phyloP scores from a whole-genome alignment of 2,329 filamentous ascomycete genomes.

The Penicillium vulpinum region DNA sequence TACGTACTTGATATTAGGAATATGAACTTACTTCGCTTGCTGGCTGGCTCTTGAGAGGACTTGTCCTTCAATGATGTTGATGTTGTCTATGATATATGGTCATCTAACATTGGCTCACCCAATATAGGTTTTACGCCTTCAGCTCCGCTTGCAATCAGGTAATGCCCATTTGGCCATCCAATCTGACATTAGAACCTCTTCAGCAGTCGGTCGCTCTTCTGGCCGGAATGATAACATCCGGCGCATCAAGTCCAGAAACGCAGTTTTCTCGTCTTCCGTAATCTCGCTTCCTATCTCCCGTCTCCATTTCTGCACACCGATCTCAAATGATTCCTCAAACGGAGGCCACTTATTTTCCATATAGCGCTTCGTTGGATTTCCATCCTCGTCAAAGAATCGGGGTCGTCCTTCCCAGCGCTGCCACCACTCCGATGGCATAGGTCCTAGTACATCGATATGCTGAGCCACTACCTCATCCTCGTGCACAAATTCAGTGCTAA shows the following conservation, averaged over 20 bases:
- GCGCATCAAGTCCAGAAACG: slow-evolving; percentile 33
- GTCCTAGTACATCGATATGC: slow-evolving; percentile 25
- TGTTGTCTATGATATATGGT: no score
- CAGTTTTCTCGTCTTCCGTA: slow-evolving; percentile 19
- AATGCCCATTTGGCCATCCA: slow-evolving; percentile 41
- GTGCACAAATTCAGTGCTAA: slow-evolving; percentile 15
- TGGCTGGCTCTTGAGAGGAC: not conserved
- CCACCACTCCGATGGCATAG: slow-evolving; percentile 23
- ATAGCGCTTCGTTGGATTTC: slow-evolving; percentile 10
- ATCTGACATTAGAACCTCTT: slow-evolving; percentile 34
- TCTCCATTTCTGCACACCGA: slow-evolving; percentile 19
- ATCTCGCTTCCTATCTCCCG: slow-evolving; percentile 17
- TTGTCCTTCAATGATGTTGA: not conserved
- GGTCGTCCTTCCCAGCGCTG: slow-evolving; percentile 13
- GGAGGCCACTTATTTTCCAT: slow-evolving; percentile 17
- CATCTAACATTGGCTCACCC: not conserved
- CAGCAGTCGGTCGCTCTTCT: slow-evolving; percentile 29
- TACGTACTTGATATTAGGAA: not conserved
- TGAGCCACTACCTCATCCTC: slow-evolving; percentile 22
- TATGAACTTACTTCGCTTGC: not conserved
- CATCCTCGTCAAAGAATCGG: slow-evolving; percentile 18
- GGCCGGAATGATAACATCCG: slow-evolving; percentile 33
- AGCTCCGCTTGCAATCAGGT: slow-evolving; percentile 17
- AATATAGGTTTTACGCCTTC: not conserved
- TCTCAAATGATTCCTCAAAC: slow-evolving; percentile 30